phyloP scores from a whole-genome alignment of 2,329 filamentous ascomycete species.

The Epichloe baconii region DNA sequence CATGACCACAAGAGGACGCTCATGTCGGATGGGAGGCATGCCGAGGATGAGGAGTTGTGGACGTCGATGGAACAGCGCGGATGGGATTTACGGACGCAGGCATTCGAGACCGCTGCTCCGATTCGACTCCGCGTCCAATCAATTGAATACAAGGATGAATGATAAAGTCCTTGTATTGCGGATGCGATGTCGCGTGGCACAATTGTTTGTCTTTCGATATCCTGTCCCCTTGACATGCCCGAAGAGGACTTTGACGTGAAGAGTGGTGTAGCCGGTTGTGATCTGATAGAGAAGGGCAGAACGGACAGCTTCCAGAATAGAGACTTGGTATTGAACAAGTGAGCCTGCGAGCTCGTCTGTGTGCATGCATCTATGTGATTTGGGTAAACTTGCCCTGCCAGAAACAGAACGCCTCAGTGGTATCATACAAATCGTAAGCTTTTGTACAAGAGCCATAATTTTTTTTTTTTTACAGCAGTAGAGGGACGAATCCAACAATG shows the following conservation, averaged over 20 bases:
- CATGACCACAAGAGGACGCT: slow-evolving; percentile 10
- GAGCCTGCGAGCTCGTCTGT: not conserved
- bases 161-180: not conserved
- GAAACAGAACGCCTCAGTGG: slow-evolving; percentile 11
- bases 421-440: slow-evolving; percentile 11
- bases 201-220: too few relatives aligned
- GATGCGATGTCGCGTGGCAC: too few relatives aligned
- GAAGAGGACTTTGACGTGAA: too few relatives aligned
- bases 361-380: not conserved
- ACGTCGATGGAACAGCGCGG: slow-evolving; percentile 15
- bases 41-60: slow-evolving; percentile 15
- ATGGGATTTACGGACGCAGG: slow-evolving; percentile 22
- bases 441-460: not conserved
- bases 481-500: not conserved
- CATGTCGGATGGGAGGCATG: slow-evolving; percentile 2
- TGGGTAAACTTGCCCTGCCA: not conserved
- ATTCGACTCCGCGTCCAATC: slow-evolving; percentile 17
- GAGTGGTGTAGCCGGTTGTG: not conserved
- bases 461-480: not conserved
- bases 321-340: not conserved
- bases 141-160: slow-evolving; percentile 15
- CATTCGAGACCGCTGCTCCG: slow-evolving; percentile 24
- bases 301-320: not conserved
- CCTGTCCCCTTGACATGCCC: not conserved
- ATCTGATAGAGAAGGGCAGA: not conserved